Conservation (phyloP, 257 asterid species). For the Solanum sejunctum region DNA sequence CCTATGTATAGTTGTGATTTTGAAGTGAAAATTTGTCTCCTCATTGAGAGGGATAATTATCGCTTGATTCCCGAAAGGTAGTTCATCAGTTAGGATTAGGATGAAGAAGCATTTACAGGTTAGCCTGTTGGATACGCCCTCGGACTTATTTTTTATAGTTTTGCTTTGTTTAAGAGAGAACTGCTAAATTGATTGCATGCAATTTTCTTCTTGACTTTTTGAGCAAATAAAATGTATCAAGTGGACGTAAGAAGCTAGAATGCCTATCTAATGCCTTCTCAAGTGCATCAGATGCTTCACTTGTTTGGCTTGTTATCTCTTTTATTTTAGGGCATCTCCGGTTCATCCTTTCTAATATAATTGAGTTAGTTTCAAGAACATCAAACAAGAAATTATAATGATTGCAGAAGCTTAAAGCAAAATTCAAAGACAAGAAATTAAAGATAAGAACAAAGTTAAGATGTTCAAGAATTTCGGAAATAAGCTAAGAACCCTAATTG, state of each 20-base stretch:
- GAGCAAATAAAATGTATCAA: not conserved
- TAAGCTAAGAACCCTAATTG: not conserved
- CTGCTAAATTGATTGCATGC: not conserved
- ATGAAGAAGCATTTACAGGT: not conserved
- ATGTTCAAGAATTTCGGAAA: not conserved
- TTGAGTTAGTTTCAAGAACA: not conserved
- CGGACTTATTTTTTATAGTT: too few species aligned
- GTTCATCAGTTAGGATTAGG: not conserved
- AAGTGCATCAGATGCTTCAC: not conserved
- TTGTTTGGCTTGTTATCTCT: not conserved
- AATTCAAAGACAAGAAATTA: not conserved
- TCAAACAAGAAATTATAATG: not conserved
- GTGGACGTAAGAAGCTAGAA: not conserved
- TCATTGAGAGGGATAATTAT: not conserved
- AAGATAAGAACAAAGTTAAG: not conserved
- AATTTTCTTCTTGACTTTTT: not conserved
- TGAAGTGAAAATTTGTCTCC: not conserved
- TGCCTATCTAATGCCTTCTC: not conserved
- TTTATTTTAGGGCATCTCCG: not conserved
- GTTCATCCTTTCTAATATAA: not conserved
- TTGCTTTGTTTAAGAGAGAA: not conserved
- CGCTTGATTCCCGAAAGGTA: not conserved
- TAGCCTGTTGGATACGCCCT: not conserved
- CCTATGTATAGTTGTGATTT: not conserved
- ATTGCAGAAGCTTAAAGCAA: not conserved